These are phyloP conservation scores for Lathyrus aphaca DNA, from an alignment of 306 rosid species.

Conservation along the genomic window DNA sequence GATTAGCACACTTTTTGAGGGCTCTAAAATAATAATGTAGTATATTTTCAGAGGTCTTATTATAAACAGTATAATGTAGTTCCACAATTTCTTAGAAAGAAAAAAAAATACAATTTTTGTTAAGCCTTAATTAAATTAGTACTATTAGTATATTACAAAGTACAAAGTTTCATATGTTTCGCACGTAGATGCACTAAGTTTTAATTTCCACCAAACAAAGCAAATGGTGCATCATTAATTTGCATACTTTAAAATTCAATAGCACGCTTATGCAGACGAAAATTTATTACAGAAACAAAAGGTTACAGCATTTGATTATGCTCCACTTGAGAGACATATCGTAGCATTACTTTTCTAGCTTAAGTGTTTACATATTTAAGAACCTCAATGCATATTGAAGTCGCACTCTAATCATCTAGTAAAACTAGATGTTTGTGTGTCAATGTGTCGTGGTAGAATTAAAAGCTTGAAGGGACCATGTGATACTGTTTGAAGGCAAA, in stretches of 20 bases:
- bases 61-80: too few relatives aligned
- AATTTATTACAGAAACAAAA: conserved; percentile 32
- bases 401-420: conserved; percentile 26
- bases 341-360: conserved; percentile 35
- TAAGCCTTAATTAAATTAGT: too few relatives aligned
- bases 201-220: conserved; percentile 20
- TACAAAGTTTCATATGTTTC: neutral
- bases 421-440: conserved; percentile 33
- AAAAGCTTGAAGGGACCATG: conserved; percentile 37
- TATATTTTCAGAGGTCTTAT: too few relatives aligned
- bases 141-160: neutral
- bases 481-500: conserved; percentile 32
- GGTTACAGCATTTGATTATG: conserved; percentile 24
- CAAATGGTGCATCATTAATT: conserved; percentile 27
- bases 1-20: too few relatives aligned
- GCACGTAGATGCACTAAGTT: neutral
- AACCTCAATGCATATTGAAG: conserved; percentile 20
- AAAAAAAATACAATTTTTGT: too few relatives aligned
- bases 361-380: conserved; percentile 44
- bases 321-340: neutral
- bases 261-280: conserved; percentile 36
- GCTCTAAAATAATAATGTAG: too few relatives aligned
- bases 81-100: too few relatives aligned
- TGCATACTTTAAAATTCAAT: conserved; percentile 31
- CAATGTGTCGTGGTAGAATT: conserved; percentile 26